Evolutionary conservation across 768 basidiomycete species (phyloP).

Genomic region (Serendipita sp.): DNA sequence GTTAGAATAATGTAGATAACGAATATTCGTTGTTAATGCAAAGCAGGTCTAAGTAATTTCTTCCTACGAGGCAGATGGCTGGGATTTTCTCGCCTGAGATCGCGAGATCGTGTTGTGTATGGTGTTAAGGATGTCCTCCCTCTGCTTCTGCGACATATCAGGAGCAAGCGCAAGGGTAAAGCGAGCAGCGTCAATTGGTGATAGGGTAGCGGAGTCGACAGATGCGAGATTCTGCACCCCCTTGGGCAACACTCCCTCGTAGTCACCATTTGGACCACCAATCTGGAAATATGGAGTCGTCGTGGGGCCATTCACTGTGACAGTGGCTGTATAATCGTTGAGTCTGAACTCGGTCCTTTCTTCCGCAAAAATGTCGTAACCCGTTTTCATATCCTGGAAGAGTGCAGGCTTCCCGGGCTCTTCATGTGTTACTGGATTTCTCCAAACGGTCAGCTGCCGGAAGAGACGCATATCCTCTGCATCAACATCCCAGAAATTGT

Average conservation of each 20-base stretch:
- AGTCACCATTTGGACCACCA: neutral
- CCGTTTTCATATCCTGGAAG: neutral
- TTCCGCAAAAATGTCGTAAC: slow-evolving; percentile 1
- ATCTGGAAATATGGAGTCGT: neutral
- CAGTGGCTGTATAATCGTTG: neutral
- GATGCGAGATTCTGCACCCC: neutral
- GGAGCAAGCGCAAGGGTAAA: neutral
- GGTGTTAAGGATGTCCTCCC: neutral
- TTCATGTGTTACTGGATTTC: neutral
- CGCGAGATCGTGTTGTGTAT: neutral
- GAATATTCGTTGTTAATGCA: too few relatives aligned
- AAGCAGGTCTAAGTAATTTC: too few relatives aligned
- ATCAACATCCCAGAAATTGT: neutral
- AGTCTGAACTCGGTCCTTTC: neutral
- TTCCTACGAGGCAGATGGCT: too few relatives aligned
- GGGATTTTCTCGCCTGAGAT: too few relatives aligned
- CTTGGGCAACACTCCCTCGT: neutral
- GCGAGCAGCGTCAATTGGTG: neutral
- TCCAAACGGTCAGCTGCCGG: neutral
- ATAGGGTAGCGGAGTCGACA: neutral
- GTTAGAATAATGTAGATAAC: too few relatives aligned
- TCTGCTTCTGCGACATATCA: neutral
- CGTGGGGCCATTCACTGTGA: neutral
- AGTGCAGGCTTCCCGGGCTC: neutral
- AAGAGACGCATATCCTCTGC: neutral